Evolutionary conservation across 2,329 filamentous ascomycete species (phyloP), one percentile per base, ranked within the genome.

Genomic region (Biscogniauxia sp.): DNA sequence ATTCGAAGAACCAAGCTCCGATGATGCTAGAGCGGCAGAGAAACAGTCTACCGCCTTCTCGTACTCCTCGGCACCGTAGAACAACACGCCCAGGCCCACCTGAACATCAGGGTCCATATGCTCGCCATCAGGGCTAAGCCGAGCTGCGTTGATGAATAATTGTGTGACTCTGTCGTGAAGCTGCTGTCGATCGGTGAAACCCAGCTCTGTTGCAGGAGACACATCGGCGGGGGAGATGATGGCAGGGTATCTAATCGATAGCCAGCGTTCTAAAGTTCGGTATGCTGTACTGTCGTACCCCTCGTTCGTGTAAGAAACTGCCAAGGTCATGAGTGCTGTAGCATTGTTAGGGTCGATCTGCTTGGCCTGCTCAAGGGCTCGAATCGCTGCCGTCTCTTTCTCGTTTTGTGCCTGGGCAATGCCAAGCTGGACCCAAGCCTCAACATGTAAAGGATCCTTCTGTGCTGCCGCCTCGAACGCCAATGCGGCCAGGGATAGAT

Each of bases 31-130:
- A 0, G 96, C 94, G 0, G 94, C 89, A 59, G 90, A 91, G 84
- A 99, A 99, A 81, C 96, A 99, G 80, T 99, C 95, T 45, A 99
- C 94, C 0, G 95, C 95, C 80, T 99, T 99, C 74, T 95, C 92
- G 79, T 97, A 98, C 73, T 98, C 94, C 77, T 99, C 95, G 28
- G 92, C 93, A 56, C 94, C 95, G 78, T 99, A 99, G 80, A 99
- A 98, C 17, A 99, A 85, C 4, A 99, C 95, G 41, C 96, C 96
- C 1, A 99, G 84, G 0, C 95, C 95, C 61, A 99, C 95, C 77
- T 99, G 96, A 7, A 99, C 95, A 74, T 99, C 95, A 0, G 95
- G 95, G 72, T 99, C 96, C 91, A 99, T 98, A 71, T 95, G 92
- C 71, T 93, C 92, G 62, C 94, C 95, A 54, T 92, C 89, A 0